Evolutionary conservation across 768 basidiomycete genomes (phyloP).

Genomic region (Podaxis sp.): DNA sequence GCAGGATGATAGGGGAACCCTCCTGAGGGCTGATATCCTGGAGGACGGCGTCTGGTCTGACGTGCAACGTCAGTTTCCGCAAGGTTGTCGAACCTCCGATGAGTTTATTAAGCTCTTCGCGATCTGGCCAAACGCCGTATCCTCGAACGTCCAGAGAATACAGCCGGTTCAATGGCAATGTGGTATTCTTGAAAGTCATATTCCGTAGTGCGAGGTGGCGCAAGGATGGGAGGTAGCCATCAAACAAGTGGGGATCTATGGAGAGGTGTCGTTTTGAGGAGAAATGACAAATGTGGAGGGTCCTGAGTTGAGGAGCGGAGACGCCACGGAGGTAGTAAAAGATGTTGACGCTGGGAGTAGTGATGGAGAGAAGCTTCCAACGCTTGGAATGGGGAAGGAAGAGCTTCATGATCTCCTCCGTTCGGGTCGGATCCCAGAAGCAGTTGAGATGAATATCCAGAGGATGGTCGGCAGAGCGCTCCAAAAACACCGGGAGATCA

Average conservation of each 20-base stretch:
- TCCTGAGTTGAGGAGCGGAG: conserved; percentile 19
- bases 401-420: conserved; percentile 18
- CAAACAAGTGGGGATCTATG: conserved; percentile 18
- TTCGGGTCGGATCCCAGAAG: conserved; percentile 21
- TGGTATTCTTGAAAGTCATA: conserved; percentile 20
- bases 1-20: conserved; percentile 19
- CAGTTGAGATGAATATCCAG: conserved; percentile 25
- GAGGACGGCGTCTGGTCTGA: conserved; percentile 21
- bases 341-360: conserved; percentile 18
- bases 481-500: conserved; percentile 19
- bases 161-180: conserved; percentile 19
- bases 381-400: conserved; percentile 24
- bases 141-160: conserved; percentile 25
- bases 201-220: conserved; percentile 23
- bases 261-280: conserved; percentile 17
- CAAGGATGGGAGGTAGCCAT: conserved; percentile 20
- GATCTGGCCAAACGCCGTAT: conserved; percentile 25
- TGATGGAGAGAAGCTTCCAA: conserved; percentile 23
- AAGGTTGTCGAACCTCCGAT: conserved; percentile 19
- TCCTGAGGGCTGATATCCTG: conserved; percentile 15
- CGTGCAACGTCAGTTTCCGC: conserved; percentile 22
- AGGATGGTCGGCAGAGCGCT: conserved; percentile 24
- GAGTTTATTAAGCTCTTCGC: conserved; percentile 18
- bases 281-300: conserved; percentile 22
- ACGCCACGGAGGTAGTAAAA: conserved; percentile 20